A percentile compares a stretch with the other conserved stretches of the same genome.
Evolutionary conservation across 805 yeast genomes (phyloP).

Genomic region (Blastobotrys terrestris): DNA sequence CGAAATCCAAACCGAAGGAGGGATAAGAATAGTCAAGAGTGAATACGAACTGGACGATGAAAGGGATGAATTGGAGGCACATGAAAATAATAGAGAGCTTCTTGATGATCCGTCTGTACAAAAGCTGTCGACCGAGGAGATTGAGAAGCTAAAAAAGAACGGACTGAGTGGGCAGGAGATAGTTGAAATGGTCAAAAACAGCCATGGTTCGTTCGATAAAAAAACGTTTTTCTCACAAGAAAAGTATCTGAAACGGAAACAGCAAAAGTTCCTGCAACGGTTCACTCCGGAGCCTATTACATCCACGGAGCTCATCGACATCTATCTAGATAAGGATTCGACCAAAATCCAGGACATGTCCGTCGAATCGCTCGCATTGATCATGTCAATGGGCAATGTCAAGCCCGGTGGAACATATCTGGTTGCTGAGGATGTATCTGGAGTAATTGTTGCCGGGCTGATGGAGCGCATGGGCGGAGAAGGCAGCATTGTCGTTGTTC

Average conservation of each 20-base stretch:
- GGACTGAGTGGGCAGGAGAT: conserved; percentile 73
- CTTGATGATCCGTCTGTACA: conserved; percentile 67
- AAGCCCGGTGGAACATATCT: conserved; percentile 86
- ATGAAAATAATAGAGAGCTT: conserved; percentile 57
- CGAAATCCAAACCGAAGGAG: conserved; percentile 58
- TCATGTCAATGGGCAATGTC: conserved; percentile 73
- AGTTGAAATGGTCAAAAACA: conserved; percentile 71
- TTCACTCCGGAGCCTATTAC: conserved; percentile 78
- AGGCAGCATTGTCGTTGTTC: conserved; percentile 68
- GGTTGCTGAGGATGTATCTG: conserved; percentile 91
- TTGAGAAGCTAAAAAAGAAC: conserved; percentile 70
- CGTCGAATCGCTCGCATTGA: conserved; percentile 72
- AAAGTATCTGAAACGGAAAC: conserved; percentile 85
- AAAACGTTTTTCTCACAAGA: conserved; percentile 88
- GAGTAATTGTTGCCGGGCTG: conserved; percentile 77
- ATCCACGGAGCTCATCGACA: conserved; percentile 62
- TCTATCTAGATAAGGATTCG: conserved; percentile 71
- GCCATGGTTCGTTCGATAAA: conserved; percentile 81
- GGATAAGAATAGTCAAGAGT: conserved; percentile 25
- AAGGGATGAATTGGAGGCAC: conserved; percentile 33
- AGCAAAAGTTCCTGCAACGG: conserved; percentile 79
- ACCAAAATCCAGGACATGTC: conserved; percentile 71
- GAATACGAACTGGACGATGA: conserved; percentile 34
- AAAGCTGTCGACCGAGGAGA: conserved; percentile 68
- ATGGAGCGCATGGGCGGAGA: conserved; percentile 78